Evolutionary conservation across 2,329 filamentous ascomycete genomes (phyloP).

Genomic region (Emergomyces pasteurianus): DNA sequence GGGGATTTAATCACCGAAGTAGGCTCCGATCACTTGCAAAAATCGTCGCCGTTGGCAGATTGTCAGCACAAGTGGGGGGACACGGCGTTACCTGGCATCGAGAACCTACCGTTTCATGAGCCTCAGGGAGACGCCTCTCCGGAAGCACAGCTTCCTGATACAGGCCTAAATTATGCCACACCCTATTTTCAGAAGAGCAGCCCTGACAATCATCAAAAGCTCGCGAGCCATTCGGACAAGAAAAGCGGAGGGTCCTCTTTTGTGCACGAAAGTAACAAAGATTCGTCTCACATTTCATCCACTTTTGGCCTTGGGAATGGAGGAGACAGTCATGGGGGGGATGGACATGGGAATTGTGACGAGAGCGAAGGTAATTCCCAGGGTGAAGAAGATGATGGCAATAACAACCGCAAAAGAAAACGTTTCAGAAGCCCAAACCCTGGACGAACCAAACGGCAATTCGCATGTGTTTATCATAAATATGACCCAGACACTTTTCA

Average conservation of each 20-base stretch:
- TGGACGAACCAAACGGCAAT: background rate
- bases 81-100: no score
- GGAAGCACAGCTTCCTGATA: background rate
- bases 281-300: background rate
- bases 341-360: background rate
- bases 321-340: background rate
- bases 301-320: background rate
- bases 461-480: conserved; percentile 2
- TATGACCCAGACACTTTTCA: conserved; percentile 1
- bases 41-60: background rate
- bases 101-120: background rate
- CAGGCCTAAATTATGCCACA: no score
- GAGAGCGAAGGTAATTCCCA: background rate
- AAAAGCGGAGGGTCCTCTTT: background rate
- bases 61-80: no score
- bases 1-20: background rate
- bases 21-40: background rate
- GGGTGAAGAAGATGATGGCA: background rate
- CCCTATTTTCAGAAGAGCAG: no score
- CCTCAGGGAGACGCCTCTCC: background rate
- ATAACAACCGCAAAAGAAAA: conserved; percentile 1
- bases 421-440: background rate
- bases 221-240: background rate
- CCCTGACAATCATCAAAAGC: background rate
- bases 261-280: background rate